Evolutionary conservation across 441 rosid genomes (phyloP).

Genomic region (Brassica balearica): DNA sequence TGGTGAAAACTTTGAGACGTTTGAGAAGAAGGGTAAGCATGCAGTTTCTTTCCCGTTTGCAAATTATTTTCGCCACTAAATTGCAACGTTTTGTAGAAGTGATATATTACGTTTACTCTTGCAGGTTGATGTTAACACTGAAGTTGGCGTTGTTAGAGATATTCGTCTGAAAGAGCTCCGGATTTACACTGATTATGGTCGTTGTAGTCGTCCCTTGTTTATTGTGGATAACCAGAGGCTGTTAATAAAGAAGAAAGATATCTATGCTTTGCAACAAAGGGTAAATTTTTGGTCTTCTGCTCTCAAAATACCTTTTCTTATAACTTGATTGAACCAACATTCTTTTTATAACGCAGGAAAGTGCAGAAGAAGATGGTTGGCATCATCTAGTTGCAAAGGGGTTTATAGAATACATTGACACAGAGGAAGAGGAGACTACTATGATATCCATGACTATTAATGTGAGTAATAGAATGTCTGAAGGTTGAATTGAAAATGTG

Average conservation of each 20-base stretch:
- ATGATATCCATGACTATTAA: conserved; percentile 99
- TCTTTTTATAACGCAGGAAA: conserved; percentile 58
- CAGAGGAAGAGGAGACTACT: conserved; percentile 98
- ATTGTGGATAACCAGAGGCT: conserved; percentile 96
- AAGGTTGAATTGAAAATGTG: background rate
- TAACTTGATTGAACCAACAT: conserved; percentile 11
- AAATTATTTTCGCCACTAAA: background rate
- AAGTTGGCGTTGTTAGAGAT: conserved; percentile 90
- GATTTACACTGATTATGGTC: conserved; percentile 41
- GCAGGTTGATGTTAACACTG: conserved; percentile 53
- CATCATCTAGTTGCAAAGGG: conserved; percentile 91
- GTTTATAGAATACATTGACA: conserved; percentile 41
- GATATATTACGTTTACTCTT: conserved; percentile 32
- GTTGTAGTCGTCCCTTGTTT: conserved; percentile 96
- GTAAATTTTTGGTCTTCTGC: conserved; percentile 47
- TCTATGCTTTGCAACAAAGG: conserved; percentile 85
- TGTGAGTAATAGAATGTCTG: conserved; percentile 57
- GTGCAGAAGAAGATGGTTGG: conserved; percentile 92
- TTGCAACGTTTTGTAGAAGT: conserved; percentile 14
- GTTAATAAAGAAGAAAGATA: conserved; percentile 85
- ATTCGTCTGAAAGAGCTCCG: conserved; percentile 86
- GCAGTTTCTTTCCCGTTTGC: conserved; percentile 20
- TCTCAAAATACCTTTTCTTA: background rate
- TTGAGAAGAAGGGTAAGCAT: conserved; percentile 84
- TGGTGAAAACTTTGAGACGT: conserved; percentile 91